phyloP scores from a whole-genome alignment of 2,329 filamentous ascomycete genomes.

The Lasiodiplodia sp. region DNA sequence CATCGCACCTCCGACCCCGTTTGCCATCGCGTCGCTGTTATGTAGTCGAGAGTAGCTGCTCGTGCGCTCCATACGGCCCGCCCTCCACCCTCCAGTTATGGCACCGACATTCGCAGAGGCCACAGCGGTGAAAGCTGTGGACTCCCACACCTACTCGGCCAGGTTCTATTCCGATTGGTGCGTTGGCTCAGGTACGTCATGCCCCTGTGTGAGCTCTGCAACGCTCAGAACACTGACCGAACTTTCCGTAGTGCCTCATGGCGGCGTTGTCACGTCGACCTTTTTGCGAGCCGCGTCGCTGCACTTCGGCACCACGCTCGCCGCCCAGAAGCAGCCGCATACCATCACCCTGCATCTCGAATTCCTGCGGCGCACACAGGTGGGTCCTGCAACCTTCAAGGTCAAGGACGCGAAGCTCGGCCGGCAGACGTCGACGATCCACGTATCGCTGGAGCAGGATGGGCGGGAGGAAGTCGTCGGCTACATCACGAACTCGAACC shows the following conservation, averaged over 20 bases:
- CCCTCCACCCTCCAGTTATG: constrained; percentile 34
- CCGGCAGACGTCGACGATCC: constrained; percentile 67
- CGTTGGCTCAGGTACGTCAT: constrained; percentile 67
- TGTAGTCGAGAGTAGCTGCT: neutral
- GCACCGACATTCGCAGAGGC: constrained; percentile 54
- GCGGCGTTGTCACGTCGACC: constrained; percentile 71
- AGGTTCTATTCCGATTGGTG: constrained; percentile 67
- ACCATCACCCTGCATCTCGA: constrained; percentile 70
- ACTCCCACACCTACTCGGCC: constrained; percentile 65
- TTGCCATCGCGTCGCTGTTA: neutral
- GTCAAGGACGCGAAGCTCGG: constrained; percentile 71
- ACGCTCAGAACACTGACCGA: constrained; percentile 1
- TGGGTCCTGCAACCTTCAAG: constrained; percentile 63
- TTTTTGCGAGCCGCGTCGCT: constrained; percentile 66
- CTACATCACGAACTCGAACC: constrained; percentile 71
- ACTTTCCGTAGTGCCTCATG: constrained; percentile 68
- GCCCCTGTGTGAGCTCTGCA: constrained; percentile 47
- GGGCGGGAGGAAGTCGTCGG: constrained; percentile 67
- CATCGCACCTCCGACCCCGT: constrained; percentile 1
- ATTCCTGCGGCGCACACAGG: constrained; percentile 69
- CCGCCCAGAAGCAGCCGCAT: constrained; percentile 66
- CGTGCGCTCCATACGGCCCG: neutral
- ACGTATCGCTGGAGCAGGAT: constrained; percentile 65
- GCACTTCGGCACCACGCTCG: constrained; percentile 66
- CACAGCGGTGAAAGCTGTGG: constrained; percentile 55